Evolutionary conservation across 345 rosid genomes (phyloP), one percentile per base, ranked within the genome.

Genomic region (Ailanthus altissimus): DNA sequence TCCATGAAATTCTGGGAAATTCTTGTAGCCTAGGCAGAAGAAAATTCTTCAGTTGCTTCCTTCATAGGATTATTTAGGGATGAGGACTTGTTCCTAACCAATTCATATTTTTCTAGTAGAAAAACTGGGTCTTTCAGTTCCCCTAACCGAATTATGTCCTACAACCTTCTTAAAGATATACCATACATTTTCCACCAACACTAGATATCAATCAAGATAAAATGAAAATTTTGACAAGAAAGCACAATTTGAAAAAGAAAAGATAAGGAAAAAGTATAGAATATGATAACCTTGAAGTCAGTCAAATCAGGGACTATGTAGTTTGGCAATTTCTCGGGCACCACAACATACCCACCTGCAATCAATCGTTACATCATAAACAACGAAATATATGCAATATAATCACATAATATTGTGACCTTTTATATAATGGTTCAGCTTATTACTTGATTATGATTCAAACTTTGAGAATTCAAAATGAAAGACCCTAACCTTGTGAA

Each of bases 291-390:
- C 93, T 90, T 85, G 78, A 91, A 92, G 84, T 79, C 88, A 0
- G 94, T 90, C 80, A 93, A 88, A 85, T 91, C 96, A 78, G 96
- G 97, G 77, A 93, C 93, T 0, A 93, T 81, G 57, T 93, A 95
- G 78, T 91, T 90, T 42, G 98, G 97, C 83, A 95, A 80, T 82
- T 93, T 93, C 83, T 90, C 92, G 47, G 81, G 94, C 88, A 89
- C 77, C 82, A 94, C 77, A 49, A 91, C 93, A 75, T 93, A 94
- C 49, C 99, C 93, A 82, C 98, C 98, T 90, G 86, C 88, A 85
- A 75, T 62, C 67, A 43, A 63, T 6, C 15, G 54, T 68, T 61
- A 83, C 51, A 62, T 23, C 21, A 21, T 49, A 62, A 73, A 62
- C 65, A 73, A 77, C 18, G 21, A 7, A 51, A 32, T 56, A 62